phyloP scores from a whole-genome alignment of 345 rosid genomes.

The Melaleuca quinquenervia region DNA sequence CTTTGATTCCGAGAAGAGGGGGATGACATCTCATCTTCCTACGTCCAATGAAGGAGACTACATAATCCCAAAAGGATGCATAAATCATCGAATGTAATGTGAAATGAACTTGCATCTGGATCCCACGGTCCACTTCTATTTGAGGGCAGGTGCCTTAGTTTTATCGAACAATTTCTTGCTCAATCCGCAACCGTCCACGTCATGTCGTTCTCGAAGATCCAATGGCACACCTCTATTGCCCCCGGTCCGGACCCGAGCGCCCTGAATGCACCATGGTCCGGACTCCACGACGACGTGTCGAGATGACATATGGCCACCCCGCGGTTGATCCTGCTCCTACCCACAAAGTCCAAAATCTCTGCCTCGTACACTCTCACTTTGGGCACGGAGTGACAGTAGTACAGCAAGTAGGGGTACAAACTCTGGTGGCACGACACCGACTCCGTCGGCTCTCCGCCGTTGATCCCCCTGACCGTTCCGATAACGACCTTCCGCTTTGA shows the following conservation, averaged over 20 bases:
- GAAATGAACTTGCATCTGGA: not conserved
- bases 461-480: slow-evolving; percentile 38
- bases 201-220: slow-evolving; percentile 75
- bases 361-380: slow-evolving; percentile 59
- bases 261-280: slow-evolving; percentile 55
- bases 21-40: no score
- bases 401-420: slow-evolving; percentile 53
- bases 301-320: slow-evolving; percentile 69
- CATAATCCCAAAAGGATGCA: no score
- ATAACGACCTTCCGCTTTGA: slow-evolving; percentile 29
- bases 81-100: not conserved
- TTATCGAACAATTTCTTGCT: not conserved
- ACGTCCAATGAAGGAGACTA: no score
- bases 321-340: slow-evolving; percentile 25
- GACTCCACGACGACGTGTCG: slow-evolving; percentile 67
- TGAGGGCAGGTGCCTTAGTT: not conserved
- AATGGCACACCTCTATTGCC: slow-evolving; percentile 60
- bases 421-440: slow-evolving; percentile 82
- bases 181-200: slow-evolving; percentile 43
- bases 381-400: slow-evolving; percentile 75
- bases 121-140: not conserved
- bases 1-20: no score
- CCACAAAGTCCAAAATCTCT: slow-evolving; percentile 29
- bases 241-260: slow-evolving; percentile 58
- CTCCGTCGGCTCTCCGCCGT: slow-evolving; percentile 41